Conservation (phyloP, 2,329 filamentous ascomycete genomes). For the Huntiella omanensis region DNA sequence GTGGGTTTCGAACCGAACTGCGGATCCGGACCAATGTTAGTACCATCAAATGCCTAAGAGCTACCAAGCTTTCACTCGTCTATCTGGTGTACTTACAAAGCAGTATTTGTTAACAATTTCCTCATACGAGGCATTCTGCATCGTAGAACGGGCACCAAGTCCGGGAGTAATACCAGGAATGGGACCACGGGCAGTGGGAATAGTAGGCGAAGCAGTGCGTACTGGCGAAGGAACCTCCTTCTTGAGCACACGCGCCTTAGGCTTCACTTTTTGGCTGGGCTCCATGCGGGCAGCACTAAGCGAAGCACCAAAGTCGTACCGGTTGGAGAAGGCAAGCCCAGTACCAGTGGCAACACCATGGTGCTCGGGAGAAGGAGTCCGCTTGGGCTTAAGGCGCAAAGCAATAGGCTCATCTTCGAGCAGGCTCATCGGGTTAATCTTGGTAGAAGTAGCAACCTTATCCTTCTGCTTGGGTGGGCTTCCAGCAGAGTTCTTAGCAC, state of each 20-base stretch:
- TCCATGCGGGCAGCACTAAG: conserved; percentile 61
- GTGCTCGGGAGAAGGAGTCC: conserved; percentile 20
- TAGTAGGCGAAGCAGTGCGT: conserved; percentile 5
- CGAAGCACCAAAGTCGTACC: conserved; percentile 93
- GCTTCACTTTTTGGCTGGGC: conserved; percentile 10
- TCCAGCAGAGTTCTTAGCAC: background rate
- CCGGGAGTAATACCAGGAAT: conserved; percentile 21
- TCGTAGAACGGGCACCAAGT: conserved; percentile 32
- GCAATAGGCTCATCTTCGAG: conserved; percentile 39
- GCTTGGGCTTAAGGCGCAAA: conserved; percentile 55
- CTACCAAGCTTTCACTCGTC: background rate
- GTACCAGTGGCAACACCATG: conserved; percentile 6
- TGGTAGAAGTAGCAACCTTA: background rate
- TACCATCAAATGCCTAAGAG: background rate
- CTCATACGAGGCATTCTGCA: conserved; percentile 81
- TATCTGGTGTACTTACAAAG: conserved; percentile 59
- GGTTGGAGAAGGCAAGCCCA: conserved; percentile 54
- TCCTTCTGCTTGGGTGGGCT: background rate
- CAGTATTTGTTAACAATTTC: conserved; percentile 98
- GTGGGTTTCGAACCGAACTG: conserved; percentile 11
- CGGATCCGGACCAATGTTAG: conserved; percentile 13
- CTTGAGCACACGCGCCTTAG: conserved; percentile 36
- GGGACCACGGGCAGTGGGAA: background rate
- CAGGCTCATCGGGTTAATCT: conserved; percentile 18
- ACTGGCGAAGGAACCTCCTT: background rate